Percentiles rank a stretch among this genome's conserved stretches.
These are phyloP conservation scores for Draba incana DNA, from an alignment of 345 rosid genomes.

Conservation along the genomic window DNA sequence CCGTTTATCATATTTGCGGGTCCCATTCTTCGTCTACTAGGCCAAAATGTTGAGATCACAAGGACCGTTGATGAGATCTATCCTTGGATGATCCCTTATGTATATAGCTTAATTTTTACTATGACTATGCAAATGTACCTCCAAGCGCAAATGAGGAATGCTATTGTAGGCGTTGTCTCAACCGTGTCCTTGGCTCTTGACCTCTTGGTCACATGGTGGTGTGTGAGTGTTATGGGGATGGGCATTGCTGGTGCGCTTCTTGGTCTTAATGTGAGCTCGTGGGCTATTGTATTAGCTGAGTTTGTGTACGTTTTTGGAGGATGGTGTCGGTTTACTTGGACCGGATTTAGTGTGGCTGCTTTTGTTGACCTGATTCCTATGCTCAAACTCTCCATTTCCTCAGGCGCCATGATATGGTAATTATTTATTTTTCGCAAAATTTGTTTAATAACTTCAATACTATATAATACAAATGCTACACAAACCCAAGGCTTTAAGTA, in stretches of 20 bases:
- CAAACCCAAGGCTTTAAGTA: neutral
- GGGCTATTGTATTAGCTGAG: constrained; percentile 50
- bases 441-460: neutral
- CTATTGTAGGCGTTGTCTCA: constrained; percentile 48
- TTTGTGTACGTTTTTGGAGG: constrained; percentile 61
- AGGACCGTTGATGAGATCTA: constrained; percentile 43
- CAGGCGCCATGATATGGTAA: constrained; percentile 68
- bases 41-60: constrained; percentile 48
- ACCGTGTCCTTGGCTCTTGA: constrained; percentile 44
- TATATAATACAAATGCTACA: neutral
- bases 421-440: neutral
- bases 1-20: constrained; percentile 42
- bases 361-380: constrained; percentile 55
- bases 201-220: constrained; percentile 50
- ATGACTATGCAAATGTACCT: constrained; percentile 49
- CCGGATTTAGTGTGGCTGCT: constrained; percentile 56
- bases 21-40: constrained; percentile 46
- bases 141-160: constrained; percentile 53
- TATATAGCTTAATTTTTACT: constrained; percentile 36
- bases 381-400: constrained; percentile 62
- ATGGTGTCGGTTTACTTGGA: constrained; percentile 75
- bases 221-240: constrained; percentile 46
- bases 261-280: constrained; percentile 48
- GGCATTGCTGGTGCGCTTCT: constrained; percentile 59
- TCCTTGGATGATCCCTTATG: constrained; percentile 50